These are phyloP conservation scores for Suhomyces vadensis DNA, from an alignment of 805 yeast genomes.

Conservation along the genomic window DNA sequence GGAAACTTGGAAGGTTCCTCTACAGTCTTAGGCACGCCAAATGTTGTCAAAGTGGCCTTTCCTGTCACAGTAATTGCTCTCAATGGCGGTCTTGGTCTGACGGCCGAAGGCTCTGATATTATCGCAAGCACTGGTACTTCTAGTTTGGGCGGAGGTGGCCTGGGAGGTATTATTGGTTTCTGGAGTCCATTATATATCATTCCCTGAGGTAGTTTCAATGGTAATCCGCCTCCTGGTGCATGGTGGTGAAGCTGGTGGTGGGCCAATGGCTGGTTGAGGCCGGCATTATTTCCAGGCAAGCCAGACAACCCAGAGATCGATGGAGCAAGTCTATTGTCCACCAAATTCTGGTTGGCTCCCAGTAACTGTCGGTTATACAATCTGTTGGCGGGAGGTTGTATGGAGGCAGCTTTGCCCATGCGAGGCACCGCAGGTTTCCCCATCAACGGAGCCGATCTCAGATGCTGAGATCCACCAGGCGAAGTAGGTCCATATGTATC, in stretches of 20 bases:
- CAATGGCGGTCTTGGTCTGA: constrained; percentile 19
- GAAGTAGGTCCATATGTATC: not conserved
- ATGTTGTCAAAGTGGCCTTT: constrained; percentile 21
- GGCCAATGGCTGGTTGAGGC: too few species aligned
- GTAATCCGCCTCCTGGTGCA: not conserved
- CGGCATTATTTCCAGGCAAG: too few species aligned
- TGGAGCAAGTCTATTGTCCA: constrained; percentile 24
- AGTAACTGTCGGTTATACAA: constrained; percentile 26
- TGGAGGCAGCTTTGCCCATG: constrained; percentile 48
- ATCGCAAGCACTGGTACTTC: constrained; percentile 32
- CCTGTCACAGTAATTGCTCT: constrained; percentile 31
- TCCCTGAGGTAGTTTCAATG: constrained; percentile 20
- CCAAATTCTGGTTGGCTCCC: constrained; percentile 20
- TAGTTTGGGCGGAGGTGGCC: constrained; percentile 40
- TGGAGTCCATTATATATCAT: constrained; percentile 7
- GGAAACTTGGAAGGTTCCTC: constrained; percentile 33
- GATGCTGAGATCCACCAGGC: not conserved
- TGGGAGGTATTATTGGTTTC: constrained; percentile 21
- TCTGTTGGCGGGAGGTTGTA: constrained; percentile 45
- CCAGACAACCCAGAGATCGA: constrained; percentile 5
- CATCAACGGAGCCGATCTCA: constrained; percentile 27
- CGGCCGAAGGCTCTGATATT: constrained; percentile 23
- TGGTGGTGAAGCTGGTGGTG: too few species aligned
- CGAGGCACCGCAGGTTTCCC: constrained; percentile 38
- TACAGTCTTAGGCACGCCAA: constrained; percentile 36